Evolutionary conservation across 805 yeast genomes (phyloP).

Genomic region (Metschnikowia proteae): DNA sequence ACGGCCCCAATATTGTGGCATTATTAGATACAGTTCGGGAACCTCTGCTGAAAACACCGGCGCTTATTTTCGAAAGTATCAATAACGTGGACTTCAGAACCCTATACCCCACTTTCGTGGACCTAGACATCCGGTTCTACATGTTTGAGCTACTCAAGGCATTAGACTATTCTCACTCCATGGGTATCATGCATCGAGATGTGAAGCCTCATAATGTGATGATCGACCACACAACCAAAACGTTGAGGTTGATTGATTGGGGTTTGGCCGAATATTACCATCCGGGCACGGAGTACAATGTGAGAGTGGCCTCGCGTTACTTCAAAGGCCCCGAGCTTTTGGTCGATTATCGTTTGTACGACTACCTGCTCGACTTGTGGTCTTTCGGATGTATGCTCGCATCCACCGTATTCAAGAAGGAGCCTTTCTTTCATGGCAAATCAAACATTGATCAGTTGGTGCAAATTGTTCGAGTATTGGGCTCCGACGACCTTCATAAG

Average conservation of each 20-base stretch:
- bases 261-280: conserved; percentile 93
- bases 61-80: conserved; percentile 79
- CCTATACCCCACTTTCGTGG: conserved; percentile 74
- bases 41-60: conserved; percentile 80
- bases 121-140: conserved; percentile 74
- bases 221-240: conserved; percentile 71
- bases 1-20: conserved; percentile 77
- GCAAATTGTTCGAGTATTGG: conserved; percentile 82
- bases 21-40: conserved; percentile 85
- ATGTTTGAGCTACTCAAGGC: conserved; percentile 81
- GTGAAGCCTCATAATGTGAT: conserved; percentile 92
- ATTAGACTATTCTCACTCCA: conserved; percentile 82
- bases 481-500: conserved; percentile 68
- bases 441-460: conserved; percentile 90
- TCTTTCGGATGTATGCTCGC: conserved; percentile 90
- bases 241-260: conserved; percentile 84
- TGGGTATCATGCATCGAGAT: conserved; percentile 94
- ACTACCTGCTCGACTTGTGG: conserved; percentile 88
- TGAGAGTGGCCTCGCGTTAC: conserved; percentile 86
- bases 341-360: conserved; percentile 78
- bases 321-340: conserved; percentile 90
- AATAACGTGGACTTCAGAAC: conserved; percentile 84
- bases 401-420: conserved; percentile 80
- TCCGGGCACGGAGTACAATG: conserved; percentile 84
- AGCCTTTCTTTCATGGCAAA: conserved; percentile 90